These are phyloP conservation scores for Boletus insuetus DNA, from an alignment of 768 basidiomycete genomes.

Conservation along the genomic window DNA sequence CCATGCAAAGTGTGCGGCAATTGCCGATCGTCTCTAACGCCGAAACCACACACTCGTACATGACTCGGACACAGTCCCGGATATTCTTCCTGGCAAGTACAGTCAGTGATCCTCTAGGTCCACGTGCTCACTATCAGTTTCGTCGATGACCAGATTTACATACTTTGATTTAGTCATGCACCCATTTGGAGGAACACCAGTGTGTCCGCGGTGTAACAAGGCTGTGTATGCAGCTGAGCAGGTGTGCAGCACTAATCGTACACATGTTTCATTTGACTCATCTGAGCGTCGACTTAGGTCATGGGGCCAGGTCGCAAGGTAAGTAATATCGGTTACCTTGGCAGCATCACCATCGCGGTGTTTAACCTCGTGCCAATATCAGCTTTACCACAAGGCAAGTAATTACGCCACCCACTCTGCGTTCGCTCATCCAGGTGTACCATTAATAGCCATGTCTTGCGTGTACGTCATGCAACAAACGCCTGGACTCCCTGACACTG, in stretches of 20 bases:
- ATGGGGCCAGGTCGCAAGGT: conserved; percentile 91
- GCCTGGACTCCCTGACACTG: conserved; percentile 72
- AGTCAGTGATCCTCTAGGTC: background rate
- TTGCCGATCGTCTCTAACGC: conserved; percentile 11
- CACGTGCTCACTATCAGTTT: conserved; percentile 1
- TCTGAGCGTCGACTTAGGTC: conserved; percentile 41
- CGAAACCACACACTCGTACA: background rate
- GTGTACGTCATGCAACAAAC: conserved; percentile 72
- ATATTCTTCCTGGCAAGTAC: conserved; percentile 12
- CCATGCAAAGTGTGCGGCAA: conserved; percentile 3
- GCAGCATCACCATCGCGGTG: background rate
- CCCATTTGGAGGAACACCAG: conserved; percentile 67
- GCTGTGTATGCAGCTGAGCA: conserved; percentile 88
- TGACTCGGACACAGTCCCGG: background rate
- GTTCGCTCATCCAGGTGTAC: background rate
- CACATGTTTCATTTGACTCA: background rate
- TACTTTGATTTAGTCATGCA: conserved; percentile 45
- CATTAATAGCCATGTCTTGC: conserved; percentile 68
- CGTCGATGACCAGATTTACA: conserved; percentile 2
- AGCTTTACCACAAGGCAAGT: conserved; percentile 80
- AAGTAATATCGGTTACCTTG: conserved; percentile 21
- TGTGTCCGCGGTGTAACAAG: conserved; percentile 73
- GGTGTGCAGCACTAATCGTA: conserved; percentile 37
- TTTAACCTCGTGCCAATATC: conserved; percentile 2
- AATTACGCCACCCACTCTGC: background rate